phyloP scores from a whole-genome alignment of 306 rosid genomes.

The Cicer yamashitae region DNA sequence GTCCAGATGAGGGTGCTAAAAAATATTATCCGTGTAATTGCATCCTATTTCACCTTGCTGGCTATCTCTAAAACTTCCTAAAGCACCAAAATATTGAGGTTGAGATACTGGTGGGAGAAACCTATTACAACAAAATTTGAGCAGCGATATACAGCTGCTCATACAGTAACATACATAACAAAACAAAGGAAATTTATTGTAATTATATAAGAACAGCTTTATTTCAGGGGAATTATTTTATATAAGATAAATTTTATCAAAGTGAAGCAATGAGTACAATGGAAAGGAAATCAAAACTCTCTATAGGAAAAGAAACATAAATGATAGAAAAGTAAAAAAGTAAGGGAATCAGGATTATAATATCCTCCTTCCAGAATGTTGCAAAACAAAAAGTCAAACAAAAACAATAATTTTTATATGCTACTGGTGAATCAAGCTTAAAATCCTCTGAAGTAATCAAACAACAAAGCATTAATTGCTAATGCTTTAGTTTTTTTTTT shows the following conservation, averaged over 20 bases:
- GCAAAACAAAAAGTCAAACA: neutral
- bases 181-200: neutral
- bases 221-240: constrained; percentile 1
- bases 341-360: constrained; percentile 19
- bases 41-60: constrained; percentile 21
- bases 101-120: constrained; percentile 25
- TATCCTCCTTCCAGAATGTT: constrained; percentile 22
- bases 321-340: neutral
- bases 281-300: constrained; percentile 26
- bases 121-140: neutral
- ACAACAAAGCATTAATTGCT: constrained; percentile 13
- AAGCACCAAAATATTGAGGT: constrained; percentile 25
- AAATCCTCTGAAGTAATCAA: constrained; percentile 24
- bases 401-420: neutral
- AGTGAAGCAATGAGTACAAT: constrained; percentile 8
- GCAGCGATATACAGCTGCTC: neutral
- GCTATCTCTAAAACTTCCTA: constrained; percentile 32
- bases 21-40: constrained; percentile 15
- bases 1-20: constrained; percentile 19
- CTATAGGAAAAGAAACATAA: constrained; percentile 4
- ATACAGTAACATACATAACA: neutral
- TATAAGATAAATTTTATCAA: neutral
- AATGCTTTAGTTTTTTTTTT: constrained; percentile 10
- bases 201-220: constrained; percentile 3
- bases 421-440: neutral